Evolutionary conservation across 768 basidiomycete genomes (phyloP).

Genomic region (Boletus speciosus): DNA sequence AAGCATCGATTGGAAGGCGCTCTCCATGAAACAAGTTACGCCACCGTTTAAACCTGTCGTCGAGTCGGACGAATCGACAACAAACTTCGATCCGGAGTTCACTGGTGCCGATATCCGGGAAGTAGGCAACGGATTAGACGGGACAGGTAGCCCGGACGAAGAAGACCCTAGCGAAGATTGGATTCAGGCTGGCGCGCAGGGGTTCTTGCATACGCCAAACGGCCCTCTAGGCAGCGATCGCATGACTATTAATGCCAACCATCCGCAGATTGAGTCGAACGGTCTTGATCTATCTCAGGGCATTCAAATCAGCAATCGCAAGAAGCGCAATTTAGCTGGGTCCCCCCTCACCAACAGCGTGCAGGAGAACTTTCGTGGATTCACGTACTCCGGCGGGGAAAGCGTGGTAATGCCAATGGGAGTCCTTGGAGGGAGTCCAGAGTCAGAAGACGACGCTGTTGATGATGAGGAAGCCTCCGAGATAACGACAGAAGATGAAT

Average conservation of each 20-base stretch:
- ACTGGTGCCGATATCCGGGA: constrained; percentile 87
- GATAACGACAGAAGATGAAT: constrained; percentile 71
- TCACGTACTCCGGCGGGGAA: constrained; percentile 82
- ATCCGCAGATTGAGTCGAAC: constrained; percentile 17
- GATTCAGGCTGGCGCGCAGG: constrained; percentile 34
- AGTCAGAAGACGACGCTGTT: constrained; percentile 39
- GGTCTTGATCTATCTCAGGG: constrained; percentile 22
- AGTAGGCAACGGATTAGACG: constrained; percentile 52
- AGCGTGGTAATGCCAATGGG: constrained; percentile 50
- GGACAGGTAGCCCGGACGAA: constrained; percentile 43
- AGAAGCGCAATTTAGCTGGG: constrained; percentile 43
- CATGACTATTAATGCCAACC: constrained; percentile 9
- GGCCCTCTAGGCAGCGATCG: constrained; percentile 72
- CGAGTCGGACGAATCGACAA: constrained; percentile 96
- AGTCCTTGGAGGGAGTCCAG: constrained; percentile 31
- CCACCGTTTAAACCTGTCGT: constrained; percentile 98
- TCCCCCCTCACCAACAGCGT: constrained; percentile 86
- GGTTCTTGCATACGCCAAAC: constrained; percentile 57
- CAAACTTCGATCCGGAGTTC: constrained; percentile 98
- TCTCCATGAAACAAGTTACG: constrained; percentile 83
- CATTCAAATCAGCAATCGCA: constrained; percentile 54
- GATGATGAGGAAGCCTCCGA: constrained; percentile 49
- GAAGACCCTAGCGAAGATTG: constrained; percentile 69
- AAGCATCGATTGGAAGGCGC: constrained; percentile 85
- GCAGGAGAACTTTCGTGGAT: constrained; percentile 95